Percentiles rank a stretch among this genome's conserved stretches.
These are phyloP conservation scores for Arthrinium puccinioides DNA, from an alignment of 2,329 filamentous ascomycete genomes.

Conservation along the genomic window DNA sequence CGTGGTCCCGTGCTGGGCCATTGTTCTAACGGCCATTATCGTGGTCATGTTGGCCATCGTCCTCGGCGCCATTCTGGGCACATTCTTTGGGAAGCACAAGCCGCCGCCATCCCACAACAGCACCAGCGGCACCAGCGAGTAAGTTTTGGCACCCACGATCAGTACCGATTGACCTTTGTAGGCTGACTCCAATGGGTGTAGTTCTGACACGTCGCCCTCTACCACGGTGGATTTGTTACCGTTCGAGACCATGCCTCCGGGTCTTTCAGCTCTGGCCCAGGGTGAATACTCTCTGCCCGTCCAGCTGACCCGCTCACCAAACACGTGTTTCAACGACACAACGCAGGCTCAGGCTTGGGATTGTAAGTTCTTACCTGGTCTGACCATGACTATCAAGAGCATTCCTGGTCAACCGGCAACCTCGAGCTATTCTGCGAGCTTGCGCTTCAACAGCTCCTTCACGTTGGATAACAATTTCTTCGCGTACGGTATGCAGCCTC, in stretches of 20 bases:
- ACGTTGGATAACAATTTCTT: conserved; percentile 30
- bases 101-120: conserved; percentile 16
- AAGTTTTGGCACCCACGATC: no score
- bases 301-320: conserved; percentile 39
- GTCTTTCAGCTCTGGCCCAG: conserved; percentile 43
- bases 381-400: conserved; percentile 32
- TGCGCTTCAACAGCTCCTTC: conserved; percentile 29
- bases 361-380: conserved; percentile 43
- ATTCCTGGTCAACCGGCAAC: conserved; percentile 17
- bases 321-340: conserved; percentile 49
- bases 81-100: conserved; percentile 24
- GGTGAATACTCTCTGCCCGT: conserved; percentile 52
- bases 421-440: conserved; percentile 32
- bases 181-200: no score
- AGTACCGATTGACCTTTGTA: no score
- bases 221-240: conserved; percentile 42
- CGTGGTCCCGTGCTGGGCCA: conserved; percentile 55
- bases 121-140: conserved; percentile 4
- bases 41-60: conserved; percentile 47
- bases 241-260: conserved; percentile 40
- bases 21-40: conserved; percentile 40
- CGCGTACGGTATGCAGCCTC: conserved; percentile 48
- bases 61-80: conserved; percentile 50
- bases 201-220: conserved; percentile 14
- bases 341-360: conserved; percentile 54